Evolutionary conservation across 2,329 filamentous ascomycete species (phyloP).

Genomic region (Epichloe sp.): DNA sequence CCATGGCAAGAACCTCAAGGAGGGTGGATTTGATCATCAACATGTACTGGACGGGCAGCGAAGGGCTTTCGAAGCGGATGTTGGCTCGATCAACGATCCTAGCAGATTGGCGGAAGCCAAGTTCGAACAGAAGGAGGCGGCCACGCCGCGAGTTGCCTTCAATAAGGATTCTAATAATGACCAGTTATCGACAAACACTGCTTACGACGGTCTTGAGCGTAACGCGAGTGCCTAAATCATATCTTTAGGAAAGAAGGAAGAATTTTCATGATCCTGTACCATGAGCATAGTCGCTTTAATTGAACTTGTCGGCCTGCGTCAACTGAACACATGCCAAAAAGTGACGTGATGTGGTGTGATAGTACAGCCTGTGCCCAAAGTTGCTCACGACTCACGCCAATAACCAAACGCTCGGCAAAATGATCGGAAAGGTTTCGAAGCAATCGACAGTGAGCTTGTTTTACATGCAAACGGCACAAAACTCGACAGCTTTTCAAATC

Average conservation of each 20-base stretch:
- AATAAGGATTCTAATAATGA: slow-evolving; percentile 12
- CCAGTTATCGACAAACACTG: slow-evolving; percentile 13
- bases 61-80: slow-evolving; percentile 28
- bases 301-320: not conserved
- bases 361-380: no score
- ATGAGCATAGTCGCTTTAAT: not conserved
- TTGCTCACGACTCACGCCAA: no score
- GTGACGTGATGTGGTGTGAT: no score
- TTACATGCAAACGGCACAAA: no score
- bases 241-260: not conserved
- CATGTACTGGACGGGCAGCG: slow-evolving; percentile 22
- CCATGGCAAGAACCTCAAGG: slow-evolving; percentile 31
- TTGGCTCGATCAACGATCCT: slow-evolving; percentile 35
- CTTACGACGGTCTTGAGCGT: slow-evolving; percentile 19
- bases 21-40: slow-evolving; percentile 21
- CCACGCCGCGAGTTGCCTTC: slow-evolving; percentile 12
- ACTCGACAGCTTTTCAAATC: no score
- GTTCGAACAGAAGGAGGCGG: slow-evolving; percentile 18
- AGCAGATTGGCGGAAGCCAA: slow-evolving; percentile 30
- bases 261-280: not conserved
- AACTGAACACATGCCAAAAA: not conserved
- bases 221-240: not conserved
- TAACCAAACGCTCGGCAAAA: not conserved
- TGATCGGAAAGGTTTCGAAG: not conserved
- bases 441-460: no score